phyloP scores from a whole-genome alignment of 352 stramenopile species.

The Phytopythium sindhum region DNA sequence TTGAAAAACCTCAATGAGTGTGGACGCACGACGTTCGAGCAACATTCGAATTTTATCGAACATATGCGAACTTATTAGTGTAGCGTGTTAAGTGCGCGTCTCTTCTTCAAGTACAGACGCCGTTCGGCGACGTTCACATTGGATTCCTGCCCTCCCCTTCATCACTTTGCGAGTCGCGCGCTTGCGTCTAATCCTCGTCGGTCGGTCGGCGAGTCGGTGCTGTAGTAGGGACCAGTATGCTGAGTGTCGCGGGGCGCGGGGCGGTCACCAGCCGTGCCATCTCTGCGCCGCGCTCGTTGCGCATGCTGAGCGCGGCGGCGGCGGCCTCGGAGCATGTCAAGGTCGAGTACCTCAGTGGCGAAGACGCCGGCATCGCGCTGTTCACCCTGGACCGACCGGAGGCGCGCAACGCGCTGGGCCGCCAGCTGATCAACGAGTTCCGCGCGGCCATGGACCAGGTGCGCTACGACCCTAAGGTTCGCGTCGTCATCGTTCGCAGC shows the following conservation, averaged over 20 bases:
- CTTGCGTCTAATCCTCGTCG: background rate
- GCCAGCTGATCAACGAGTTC: conserved; percentile 83
- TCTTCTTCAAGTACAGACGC: background rate
- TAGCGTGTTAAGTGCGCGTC: background rate
- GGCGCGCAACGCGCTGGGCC: conserved; percentile 72
- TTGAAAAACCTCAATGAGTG: background rate
- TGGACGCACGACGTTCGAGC: background rate
- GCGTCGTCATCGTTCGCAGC: conserved; percentile 80
- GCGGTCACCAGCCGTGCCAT: background rate
- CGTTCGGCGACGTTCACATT: background rate
- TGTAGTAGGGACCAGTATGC: background rate
- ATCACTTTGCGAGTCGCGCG: background rate
- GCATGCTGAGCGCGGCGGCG: conserved; percentile 13
- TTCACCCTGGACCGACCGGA: conserved; percentile 78
- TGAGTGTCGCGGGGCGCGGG: background rate
- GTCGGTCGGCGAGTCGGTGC: too few relatives aligned
- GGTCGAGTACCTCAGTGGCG: conserved; percentile 53
- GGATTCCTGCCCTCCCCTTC: too few relatives aligned
- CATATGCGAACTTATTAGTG: background rate
- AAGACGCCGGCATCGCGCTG: conserved; percentile 56
- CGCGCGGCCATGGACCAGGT: conserved; percentile 60
- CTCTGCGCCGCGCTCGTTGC: background rate
- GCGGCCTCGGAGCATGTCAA: conserved; percentile 39
- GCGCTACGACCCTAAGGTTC: conserved; percentile 60
- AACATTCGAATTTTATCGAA: background rate